Evolutionary conservation across 805 yeast species (phyloP).

Genomic region (Schwanniomyces polymorphus): DNA sequence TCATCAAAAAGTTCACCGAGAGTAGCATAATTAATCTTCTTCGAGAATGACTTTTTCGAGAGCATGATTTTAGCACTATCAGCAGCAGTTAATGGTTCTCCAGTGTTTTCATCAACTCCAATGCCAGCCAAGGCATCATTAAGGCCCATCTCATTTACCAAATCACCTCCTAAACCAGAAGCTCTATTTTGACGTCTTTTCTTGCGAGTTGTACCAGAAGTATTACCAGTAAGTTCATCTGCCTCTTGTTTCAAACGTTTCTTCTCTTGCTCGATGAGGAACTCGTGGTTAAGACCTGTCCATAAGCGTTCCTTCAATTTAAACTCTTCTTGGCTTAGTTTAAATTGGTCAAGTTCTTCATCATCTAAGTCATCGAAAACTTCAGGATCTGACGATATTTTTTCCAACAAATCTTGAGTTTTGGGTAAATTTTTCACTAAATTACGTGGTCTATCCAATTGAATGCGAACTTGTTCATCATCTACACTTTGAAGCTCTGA

Average conservation of each 20-base stretch:
- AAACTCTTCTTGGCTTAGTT: slow-evolving; percentile 70
- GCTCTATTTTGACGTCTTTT: slow-evolving; percentile 38
- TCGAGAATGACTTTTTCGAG: slow-evolving; percentile 73
- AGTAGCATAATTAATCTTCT: slow-evolving; percentile 87
- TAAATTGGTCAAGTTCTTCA: slow-evolving; percentile 64
- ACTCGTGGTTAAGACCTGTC: slow-evolving; percentile 89
- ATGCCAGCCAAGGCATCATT: slow-evolving; percentile 35
- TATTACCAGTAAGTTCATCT: slow-evolving; percentile 81
- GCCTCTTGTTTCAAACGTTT: slow-evolving; percentile 83
- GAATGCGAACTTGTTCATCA: slow-evolving; percentile 16
- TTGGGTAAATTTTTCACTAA: slow-evolving; percentile 56
- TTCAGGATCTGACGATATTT: slow-evolving; percentile 59
- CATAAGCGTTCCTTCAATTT: slow-evolving; percentile 78
- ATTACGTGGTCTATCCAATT: slow-evolving; percentile 42
- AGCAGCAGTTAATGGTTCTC: slow-evolving; percentile 59
- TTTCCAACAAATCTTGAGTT: slow-evolving; percentile 51
- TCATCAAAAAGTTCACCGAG: slow-evolving; percentile 52
- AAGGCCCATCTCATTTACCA: slow-evolving; percentile 27
- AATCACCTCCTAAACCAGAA: slow-evolving; percentile 19
- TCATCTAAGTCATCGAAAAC: slow-evolving; percentile 71
- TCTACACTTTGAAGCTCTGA: slow-evolving; percentile 15
- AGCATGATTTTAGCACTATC: slow-evolving; percentile 80
- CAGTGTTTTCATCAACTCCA: slow-evolving; percentile 40
- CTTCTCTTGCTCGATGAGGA: slow-evolving; percentile 78
- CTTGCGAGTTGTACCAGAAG: slow-evolving; percentile 38